These are phyloP conservation scores for Sedum album DNA, from an alignment of 164 flowering plant species.

Conservation along the genomic window DNA sequence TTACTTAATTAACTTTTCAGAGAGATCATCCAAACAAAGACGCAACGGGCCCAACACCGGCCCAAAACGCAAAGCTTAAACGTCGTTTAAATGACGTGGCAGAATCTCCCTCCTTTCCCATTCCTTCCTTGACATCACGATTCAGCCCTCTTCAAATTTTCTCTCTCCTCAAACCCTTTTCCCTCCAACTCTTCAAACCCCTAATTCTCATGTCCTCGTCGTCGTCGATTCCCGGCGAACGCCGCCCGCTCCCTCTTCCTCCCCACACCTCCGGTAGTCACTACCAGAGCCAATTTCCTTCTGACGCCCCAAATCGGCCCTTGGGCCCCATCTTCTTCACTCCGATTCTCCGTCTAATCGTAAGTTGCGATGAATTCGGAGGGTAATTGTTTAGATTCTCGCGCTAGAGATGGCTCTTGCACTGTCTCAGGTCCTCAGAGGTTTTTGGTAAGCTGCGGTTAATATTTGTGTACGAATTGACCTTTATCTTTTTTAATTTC, in stretches of 20 bases:
- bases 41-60: not conserved
- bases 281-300: not conserved
- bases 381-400: not conserved
- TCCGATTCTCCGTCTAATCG: constrained; percentile 1
- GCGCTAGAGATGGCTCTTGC: not conserved
- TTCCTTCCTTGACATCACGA: not conserved
- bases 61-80: not conserved
- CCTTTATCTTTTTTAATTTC: not conserved
- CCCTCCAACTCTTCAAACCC: constrained; percentile 10
- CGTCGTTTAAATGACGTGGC: not conserved
- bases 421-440: not conserved
- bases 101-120: not conserved
- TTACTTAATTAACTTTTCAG: too few relatives aligned
- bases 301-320: not conserved
- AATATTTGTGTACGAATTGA: not conserved
- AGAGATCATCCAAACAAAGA: too few relatives aligned
- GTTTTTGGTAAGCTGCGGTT: not conserved
- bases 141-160: constrained; percentile 1
- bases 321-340: not conserved
- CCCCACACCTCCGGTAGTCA: not conserved
- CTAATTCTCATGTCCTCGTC: constrained; percentile 1
- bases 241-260: not conserved
- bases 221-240: not conserved
- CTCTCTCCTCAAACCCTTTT: constrained; percentile 9
- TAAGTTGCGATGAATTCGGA: not conserved